Evolutionary conservation across 805 yeast species (phyloP).

Genomic region (Saccharomycopsis oosterbeekiorum): DNA sequence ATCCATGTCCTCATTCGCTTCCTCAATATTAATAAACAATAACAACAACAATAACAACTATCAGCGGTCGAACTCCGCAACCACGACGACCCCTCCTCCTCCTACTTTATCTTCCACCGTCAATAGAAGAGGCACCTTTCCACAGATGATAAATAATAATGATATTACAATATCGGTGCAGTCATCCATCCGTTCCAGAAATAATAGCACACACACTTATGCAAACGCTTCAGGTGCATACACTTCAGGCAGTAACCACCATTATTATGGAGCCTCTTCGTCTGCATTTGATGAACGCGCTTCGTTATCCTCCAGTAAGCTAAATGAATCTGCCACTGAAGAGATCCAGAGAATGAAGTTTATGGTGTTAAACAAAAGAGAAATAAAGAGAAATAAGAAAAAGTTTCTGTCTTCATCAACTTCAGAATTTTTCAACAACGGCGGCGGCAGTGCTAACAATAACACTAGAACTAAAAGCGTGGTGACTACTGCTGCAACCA

Average conservation of each 20-base stretch:
- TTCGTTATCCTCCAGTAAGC: neutral
- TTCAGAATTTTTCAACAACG: neutral
- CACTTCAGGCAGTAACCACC: neutral
- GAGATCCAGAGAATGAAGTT: slow-evolving; percentile 18
- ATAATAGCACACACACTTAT: neutral
- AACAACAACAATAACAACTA: neutral
- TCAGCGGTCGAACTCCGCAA: too few relatives aligned
- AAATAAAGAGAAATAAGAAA: slow-evolving; percentile 12
- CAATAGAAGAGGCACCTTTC: neutral
- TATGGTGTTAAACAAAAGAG: slow-evolving; percentile 11
- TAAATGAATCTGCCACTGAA: slow-evolving; percentile 14
- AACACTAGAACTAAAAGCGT: neutral
- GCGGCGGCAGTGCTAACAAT: neutral
- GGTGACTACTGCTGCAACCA: neutral
- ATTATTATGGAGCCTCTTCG: neutral
- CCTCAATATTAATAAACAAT: neutral
- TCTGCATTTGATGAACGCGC: neutral
- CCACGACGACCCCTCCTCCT: neutral
- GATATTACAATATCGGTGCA: neutral
- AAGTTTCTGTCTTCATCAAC: neutral
- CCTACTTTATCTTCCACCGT: neutral
- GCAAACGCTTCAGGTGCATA: neutral
- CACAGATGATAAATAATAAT: neutral
- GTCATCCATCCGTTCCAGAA: neutral
- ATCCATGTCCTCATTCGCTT: neutral